phyloP scores from a whole-genome alignment of 78 protist species.

The Fonticula alba region DNA sequence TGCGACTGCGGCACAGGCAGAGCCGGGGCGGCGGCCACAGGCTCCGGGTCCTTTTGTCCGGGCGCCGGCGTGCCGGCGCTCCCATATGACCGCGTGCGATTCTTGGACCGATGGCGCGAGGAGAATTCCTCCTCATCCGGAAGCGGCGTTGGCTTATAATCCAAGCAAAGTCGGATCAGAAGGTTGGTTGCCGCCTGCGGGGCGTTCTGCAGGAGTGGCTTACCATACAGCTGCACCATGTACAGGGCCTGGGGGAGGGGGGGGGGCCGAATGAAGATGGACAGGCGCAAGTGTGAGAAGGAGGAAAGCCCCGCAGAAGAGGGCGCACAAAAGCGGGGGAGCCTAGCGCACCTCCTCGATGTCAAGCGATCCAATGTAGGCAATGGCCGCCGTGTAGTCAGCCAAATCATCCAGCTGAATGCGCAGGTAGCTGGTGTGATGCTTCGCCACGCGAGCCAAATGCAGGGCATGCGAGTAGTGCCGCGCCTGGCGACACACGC shows the following conservation, averaged over 20 bases:
- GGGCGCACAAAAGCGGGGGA: not conserved
- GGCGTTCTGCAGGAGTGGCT: slow-evolving; percentile 25
- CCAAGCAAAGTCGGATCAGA: slow-evolving; percentile 51
- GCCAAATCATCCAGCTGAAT: slow-evolving; percentile 55
- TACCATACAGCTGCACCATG: slow-evolving; percentile 52
- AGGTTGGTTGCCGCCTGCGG: slow-evolving; percentile 49
- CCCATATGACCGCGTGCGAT: no score
- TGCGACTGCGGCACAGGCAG: no score
- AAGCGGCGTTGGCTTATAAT: slow-evolving; percentile 21
- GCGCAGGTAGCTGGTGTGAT: slow-evolving; percentile 23
- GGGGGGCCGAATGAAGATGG: not conserved
- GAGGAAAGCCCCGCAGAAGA: not conserved
- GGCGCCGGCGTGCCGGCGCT: no score
- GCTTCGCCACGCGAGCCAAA: slow-evolving; percentile 20
- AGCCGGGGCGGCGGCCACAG: no score
- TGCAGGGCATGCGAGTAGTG: slow-evolving; percentile 59
- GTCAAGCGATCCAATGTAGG: slow-evolving; percentile 33
- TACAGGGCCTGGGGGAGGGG: slow-evolving; percentile 13
- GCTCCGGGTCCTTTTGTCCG: no score
- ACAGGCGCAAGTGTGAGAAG: not conserved
- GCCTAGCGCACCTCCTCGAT: slow-evolving; percentile 11
- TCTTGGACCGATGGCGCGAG: no score
- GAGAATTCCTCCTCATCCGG: no score
- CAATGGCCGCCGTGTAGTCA: slow-evolving; percentile 39
- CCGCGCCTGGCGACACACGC: slow-evolving; percentile 65